phyloP scores from a whole-genome alignment of 2,329 filamentous ascomycete genomes.

The Penicillium italicum region DNA sequence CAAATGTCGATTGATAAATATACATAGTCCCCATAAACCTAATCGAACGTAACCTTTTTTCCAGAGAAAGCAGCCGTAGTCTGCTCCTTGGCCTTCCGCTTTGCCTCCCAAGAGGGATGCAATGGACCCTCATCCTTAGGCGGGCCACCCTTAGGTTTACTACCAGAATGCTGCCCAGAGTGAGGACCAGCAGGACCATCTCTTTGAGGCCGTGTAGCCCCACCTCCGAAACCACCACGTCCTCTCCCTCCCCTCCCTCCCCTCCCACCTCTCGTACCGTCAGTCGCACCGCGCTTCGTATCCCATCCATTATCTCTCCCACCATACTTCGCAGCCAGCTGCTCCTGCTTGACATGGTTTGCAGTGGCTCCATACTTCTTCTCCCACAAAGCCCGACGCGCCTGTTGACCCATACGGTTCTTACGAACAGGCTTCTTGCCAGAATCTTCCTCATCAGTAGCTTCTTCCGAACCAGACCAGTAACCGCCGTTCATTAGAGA shows the following conservation, averaged over 20 bases:
- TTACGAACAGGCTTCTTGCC: constrained; percentile 47
- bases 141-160: constrained; percentile 23
- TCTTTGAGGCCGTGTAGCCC: constrained; percentile 7
- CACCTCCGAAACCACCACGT: constrained; percentile 16
- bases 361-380: constrained; percentile 58
- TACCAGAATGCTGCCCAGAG: constrained; percentile 16
- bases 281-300: constrained; percentile 53
- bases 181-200: constrained; percentile 12
- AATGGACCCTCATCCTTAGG: constrained; percentile 49
- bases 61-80: constrained; percentile 51
- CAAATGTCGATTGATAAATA: constrained; percentile 1
- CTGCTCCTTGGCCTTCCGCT: constrained; percentile 56
- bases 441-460: constrained; percentile 43
- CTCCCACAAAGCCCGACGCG: constrained; percentile 59
- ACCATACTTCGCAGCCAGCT: constrained; percentile 29
- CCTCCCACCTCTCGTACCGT: constrained; percentile 19
- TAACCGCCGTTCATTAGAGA: constrained; percentile 60
- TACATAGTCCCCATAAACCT: constrained; percentile 13
- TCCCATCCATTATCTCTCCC: constrained; percentile 57
- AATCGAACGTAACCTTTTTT: constrained; percentile 63
- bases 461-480: constrained; percentile 58
- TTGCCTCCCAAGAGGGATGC: constrained; percentile 65
- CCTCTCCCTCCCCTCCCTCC: constrained; percentile 26
- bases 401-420: constrained; percentile 62
- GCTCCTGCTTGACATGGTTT: constrained; percentile 53